Base-by-base conservation (phyloP, 2,329 filamentous ascomycete genomes). In the Rhexocercosporidium sp. region DNA sequence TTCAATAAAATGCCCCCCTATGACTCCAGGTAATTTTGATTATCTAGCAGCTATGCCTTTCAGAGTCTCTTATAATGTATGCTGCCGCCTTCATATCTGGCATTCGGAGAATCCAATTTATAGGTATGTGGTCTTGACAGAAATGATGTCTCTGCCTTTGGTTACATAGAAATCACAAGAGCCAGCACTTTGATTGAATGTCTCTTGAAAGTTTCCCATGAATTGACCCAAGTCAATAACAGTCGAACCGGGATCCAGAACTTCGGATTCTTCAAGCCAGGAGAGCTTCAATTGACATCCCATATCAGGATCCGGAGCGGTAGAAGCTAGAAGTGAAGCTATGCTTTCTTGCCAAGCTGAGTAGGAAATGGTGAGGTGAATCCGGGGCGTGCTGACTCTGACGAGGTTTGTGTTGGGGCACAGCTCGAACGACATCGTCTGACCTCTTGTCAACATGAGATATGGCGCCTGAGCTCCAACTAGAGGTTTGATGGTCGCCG, bases 281-380 rank as follows among this genome's bases (percentile, higher is more conserved):
- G 34, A 14, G 3, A 57, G 20, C 20, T 1, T 25, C 34, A 57
- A 18, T 8, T 20, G 31, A 39, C 54, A 57, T 22, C 53, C 53
- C 4, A 39, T 12, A 37, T 16, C 27, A n/a, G 4, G 5, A 11
- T 22, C n/a, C 8, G 7, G 8, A 18, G 12, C 12, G 16, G 7
- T 11, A 1, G 20, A 12, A 39, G 6, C 11, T 25, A 12, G 1
- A 18, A 57, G 31, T 11, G 31, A 25, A 18, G 20, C n/a, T 20
- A 39, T 25, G 18, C 54, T 41, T 5, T 39, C 31, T 18, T 39
- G n/a, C 34, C 54, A 57, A 3, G 54, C 4, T 8, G 37, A n/a
- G 31, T 57, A 57, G 34, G 34, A 57, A 20, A 57, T 27, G 14
- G 54, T 57, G n/a, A 57, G 31, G 31, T 57, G 54, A 1, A 57